phyloP scores from a whole-genome alignment of 441 rosid species.

The Caryocar brasiliense region DNA sequence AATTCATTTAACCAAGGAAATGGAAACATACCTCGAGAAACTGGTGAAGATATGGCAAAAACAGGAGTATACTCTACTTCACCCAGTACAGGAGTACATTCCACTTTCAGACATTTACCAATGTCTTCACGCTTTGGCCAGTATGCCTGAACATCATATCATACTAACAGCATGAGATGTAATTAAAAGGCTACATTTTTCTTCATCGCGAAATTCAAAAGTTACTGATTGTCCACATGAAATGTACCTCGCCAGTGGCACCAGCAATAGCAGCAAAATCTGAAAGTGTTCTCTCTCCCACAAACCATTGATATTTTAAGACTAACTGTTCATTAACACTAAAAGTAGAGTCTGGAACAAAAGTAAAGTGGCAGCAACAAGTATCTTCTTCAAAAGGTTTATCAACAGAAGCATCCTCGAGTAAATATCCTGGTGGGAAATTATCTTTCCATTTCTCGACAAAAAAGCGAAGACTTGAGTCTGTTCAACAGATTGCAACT shows the following conservation, averaged over 20 bases:
- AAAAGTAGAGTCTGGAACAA: slow-evolving; percentile 53
- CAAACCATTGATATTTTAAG: slow-evolving; percentile 77
- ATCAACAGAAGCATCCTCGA: slow-evolving; percentile 77
- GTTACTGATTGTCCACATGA: not conserved
- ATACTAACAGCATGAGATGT: slow-evolving; percentile 8
- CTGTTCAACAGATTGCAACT: slow-evolving; percentile 38
- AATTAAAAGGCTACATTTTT: slow-evolving; percentile 1
- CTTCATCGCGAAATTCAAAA: not conserved
- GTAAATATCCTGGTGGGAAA: slow-evolving; percentile 60
- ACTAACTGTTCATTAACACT: slow-evolving; percentile 42
- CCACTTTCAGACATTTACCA: slow-evolving; percentile 66
- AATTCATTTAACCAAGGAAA: slow-evolving; percentile 6
- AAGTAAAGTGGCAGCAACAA: slow-evolving; percentile 65
- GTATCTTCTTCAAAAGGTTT: slow-evolving; percentile 87
- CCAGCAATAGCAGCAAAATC: slow-evolving; percentile 62
- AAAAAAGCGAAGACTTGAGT: slow-evolving; percentile 63
- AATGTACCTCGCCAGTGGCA: slow-evolving; percentile 70
- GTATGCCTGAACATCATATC: slow-evolving; percentile 49
- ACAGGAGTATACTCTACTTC: slow-evolving; percentile 64
- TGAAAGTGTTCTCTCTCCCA: slow-evolving; percentile 70
- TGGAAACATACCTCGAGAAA: slow-evolving; percentile 55
- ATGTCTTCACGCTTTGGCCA: slow-evolving; percentile 90
- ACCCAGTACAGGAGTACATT: slow-evolving; percentile 62
- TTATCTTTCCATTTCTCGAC: slow-evolving; percentile 81
- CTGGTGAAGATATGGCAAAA: slow-evolving; percentile 77